Evolutionary conservation across 192 early-diverging fungal genomes (phyloP).

Genomic region (Coemansia sp.): DNA sequence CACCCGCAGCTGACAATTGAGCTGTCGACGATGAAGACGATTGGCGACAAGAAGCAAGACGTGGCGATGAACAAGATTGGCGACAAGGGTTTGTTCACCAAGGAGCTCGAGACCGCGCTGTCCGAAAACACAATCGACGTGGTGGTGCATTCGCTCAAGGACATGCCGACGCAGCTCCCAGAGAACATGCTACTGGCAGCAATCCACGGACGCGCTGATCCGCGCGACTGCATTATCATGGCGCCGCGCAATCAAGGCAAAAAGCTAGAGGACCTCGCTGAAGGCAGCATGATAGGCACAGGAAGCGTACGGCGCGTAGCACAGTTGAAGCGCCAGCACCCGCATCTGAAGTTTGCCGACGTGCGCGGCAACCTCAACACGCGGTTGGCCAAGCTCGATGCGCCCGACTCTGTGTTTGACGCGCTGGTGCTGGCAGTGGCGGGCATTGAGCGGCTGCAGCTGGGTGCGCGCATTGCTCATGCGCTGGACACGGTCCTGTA

Average conservation of each 20-base stretch:
- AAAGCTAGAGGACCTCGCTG: conserved; percentile 64
- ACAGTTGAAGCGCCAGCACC: conserved; percentile 78
- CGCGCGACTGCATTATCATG: conserved; percentile 84
- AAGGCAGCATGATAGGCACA: conserved; percentile 80
- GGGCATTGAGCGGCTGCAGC: conserved; percentile 73
- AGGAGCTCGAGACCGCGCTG: conserved; percentile 84
- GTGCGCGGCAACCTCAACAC: conserved; percentile 86
- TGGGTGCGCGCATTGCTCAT: conserved; percentile 70
- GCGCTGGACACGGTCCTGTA: conserved; percentile 68
- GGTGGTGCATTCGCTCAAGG: conserved; percentile 94
- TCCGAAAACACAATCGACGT: conserved; percentile 67
- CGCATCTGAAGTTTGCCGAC: conserved; percentile 73
- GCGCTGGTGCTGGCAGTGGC: conserved; percentile 87
- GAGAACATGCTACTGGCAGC: conserved; percentile 79
- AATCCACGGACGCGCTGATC: conserved; percentile 84
- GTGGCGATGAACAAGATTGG: conserved; percentile 87
- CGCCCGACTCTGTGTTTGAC: conserved; percentile 59
- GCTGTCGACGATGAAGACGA: conserved; percentile 65
- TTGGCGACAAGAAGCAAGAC: conserved; percentile 80
- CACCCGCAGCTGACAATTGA: conserved; percentile 54
- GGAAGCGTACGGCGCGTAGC: conserved; percentile 84
- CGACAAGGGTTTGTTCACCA: conserved; percentile 86
- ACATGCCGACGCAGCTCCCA: conserved; percentile 85
- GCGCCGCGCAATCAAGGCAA: conserved; percentile 25
- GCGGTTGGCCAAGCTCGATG: conserved; percentile 81